Evolutionary conservation across 2,329 filamentous ascomycete genomes (phyloP), one percentile per base, ranked within the genome.

Genomic region (Claviceps sp.): DNA sequence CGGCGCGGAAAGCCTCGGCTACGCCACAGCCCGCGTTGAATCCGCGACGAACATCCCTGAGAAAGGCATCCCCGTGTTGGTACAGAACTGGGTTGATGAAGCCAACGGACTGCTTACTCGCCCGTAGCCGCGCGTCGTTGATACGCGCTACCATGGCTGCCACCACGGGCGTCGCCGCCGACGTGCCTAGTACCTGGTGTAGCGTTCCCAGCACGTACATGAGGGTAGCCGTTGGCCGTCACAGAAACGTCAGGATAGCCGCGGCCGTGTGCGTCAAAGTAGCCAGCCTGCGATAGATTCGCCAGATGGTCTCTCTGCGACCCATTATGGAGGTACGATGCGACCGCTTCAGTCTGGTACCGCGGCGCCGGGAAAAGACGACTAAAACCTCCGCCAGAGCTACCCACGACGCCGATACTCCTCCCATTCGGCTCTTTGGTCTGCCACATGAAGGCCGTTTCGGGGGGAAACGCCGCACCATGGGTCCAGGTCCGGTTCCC

Each of bases 1-100:
- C 50, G 8, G 54, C 52, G 45, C 37, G 29, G 38, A 48, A 56
- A 5, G 45, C 45, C 47, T 34, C 49, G 3, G 20, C 8, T 3
- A 39, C n/a, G 11, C 50, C 45, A 29, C 52, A 55, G 3, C 55
- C 50, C 6, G 20, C 38, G 36, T 51, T 53, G 42, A 50, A 42
- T 11, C 56, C 53, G 5, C 26, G 22, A n/a, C 29, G 43, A 1
- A 57, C 45, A 42, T 71, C 68, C 1, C 60, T 66, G 17, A 71
- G 64, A 3, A 54, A 66, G 9, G 50, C 42, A 6, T 56, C 49
- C 1, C 62, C 64, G 22, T 60, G 54, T 5, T 61, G 58, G 57
- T 82, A 83, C 14, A 83, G 64, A 73, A 76, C 79, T 1, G 79
- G 78, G 62, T 83, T 83, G 26, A 83, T 62, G 59, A 81, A 83